Base-by-base conservation (phyloP, 805 yeast species). In the Zygoascus tannicola region DNA sequence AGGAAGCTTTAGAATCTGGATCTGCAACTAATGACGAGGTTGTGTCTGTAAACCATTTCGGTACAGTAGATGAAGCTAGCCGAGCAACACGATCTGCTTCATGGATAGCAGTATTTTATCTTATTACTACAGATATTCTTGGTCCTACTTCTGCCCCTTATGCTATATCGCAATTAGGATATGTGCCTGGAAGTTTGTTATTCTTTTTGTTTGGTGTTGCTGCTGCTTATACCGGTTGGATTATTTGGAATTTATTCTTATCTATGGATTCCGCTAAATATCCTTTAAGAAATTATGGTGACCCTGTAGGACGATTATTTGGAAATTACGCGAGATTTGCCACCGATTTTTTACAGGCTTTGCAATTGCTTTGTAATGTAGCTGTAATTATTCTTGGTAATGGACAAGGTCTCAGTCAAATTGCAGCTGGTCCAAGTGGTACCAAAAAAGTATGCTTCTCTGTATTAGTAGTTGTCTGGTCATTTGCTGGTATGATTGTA, bases 81-180 rank as follows among this genome's bases (percentile, higher is more conserved):
- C 43, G 54, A 32, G 46, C 50, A 22, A 32, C 51, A 20, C 50
- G 56, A 41, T 50, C 45, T 7, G 57, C 56, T 5, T 43, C 54
- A 7, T 53, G 55, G 54, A 40, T 52, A 33, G 32, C 52, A 0
- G 71, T 69, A n/a, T 69, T 70, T 56, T 69, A 62, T 52, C 58
- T 71, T 32, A 71, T 70, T 46, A 70, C 75, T 33, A 69, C 74
- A 5, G 75, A 70, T 58, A 40, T 40, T 33, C 28, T 54, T 32
- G 75, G 75, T 21, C 75, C 75, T 16, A 58, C 67, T 10, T 59
- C 64, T 40, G 73, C 75, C 18, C 75, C 74, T 3, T 69, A 67
- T 48, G 69, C 74, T 10, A 58, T 70, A 42, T 53, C 69, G 8
- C 66, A 66, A 45, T 55, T 70, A 45, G 75, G 75, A 2, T 68